These are phyloP conservation scores for Rhynchospora breviuscula DNA, from an alignment of 176 grass and related monocot genomes.

Conservation along the genomic window DNA sequence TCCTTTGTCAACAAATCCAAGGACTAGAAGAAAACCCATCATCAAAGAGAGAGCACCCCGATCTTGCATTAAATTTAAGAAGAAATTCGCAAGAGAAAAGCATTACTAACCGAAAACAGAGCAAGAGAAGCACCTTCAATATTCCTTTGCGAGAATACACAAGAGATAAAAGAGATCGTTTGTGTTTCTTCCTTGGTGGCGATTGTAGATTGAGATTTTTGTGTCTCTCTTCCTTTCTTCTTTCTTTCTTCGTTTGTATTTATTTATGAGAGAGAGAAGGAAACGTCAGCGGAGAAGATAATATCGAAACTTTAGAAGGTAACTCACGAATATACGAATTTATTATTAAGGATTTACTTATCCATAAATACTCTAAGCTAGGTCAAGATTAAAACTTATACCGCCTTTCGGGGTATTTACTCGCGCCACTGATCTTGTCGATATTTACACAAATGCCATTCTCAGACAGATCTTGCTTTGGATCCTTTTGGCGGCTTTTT, in stretches of 20 bases:
- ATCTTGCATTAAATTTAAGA: neutral
- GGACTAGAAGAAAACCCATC: neutral
- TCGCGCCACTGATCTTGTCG: neutral
- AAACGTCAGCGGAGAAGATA: constrained; percentile 27
- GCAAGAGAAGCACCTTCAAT: constrained; percentile 14
- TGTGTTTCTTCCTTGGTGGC: neutral
- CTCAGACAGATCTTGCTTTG: neutral
- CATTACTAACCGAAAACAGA: constrained; percentile 17
- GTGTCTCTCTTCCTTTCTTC: constrained; percentile 24
- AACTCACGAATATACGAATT: neutral
- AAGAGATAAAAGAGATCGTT: neutral
- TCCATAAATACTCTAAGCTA: constrained; percentile 15
- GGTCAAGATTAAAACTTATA: constrained; percentile 22
- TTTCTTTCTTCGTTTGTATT: constrained; percentile 18
- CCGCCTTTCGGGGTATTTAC: neutral
- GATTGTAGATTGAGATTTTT: constrained; percentile 13
- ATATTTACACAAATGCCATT: constrained; percentile 15
- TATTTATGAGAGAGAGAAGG: neutral
- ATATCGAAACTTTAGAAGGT: constrained; percentile 29
- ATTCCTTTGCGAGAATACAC: neutral
- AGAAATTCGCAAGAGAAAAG: neutral
- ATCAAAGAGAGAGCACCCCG: neutral
- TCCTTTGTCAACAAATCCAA: neutral
- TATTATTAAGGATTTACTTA: constrained; percentile 20
- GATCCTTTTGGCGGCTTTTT: neutral